These are phyloP conservation scores for Hibiscus mutabilis DNA, from an alignment of 345 rosid species.

Conservation along the genomic window DNA sequence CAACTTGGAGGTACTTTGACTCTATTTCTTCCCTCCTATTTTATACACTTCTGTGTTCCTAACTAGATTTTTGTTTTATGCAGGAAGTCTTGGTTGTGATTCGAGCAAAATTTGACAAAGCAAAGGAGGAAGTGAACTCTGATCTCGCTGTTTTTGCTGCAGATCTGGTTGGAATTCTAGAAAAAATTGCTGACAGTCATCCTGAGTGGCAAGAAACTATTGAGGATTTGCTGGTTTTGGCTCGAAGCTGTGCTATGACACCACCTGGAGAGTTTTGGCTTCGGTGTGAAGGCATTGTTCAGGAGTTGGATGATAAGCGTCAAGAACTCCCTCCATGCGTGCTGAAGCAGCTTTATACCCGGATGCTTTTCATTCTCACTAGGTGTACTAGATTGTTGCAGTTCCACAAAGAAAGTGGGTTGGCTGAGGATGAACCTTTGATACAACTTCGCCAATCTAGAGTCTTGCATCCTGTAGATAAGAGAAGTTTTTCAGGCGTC, in stretches of 20 bases:
- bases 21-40: constrained; percentile 3
- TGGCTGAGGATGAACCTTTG: constrained; percentile 66
- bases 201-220: constrained; percentile 97
- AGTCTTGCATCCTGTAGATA: constrained; percentile 67
- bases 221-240: constrained; percentile 89
- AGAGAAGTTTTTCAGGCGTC: constrained; percentile 38
- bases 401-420: constrained; percentile 96
- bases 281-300: constrained; percentile 98
- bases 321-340: constrained; percentile 93
- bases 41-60: constrained; percentile 8
- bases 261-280: constrained; percentile 97
- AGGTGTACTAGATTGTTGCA: constrained; percentile 96
- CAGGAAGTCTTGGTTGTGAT: constrained; percentile 84
- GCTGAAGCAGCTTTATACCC: constrained; percentile 93
- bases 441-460: constrained; percentile 77
- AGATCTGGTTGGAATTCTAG: constrained; percentile 90
- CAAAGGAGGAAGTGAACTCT: constrained; percentile 97
- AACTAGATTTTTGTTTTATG: constrained; percentile 14
- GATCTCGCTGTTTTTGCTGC: constrained; percentile 95
- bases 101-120: constrained; percentile 87
- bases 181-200: constrained; percentile 89
- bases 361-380: constrained; percentile 97
- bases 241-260: constrained; percentile 96
- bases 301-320: constrained; percentile 95
- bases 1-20: constrained; percentile 60